These are phyloP conservation scores for Dothistroma septosporum DNA, from an alignment of 2,329 filamentous ascomycete genomes.

Conservation along the genomic window DNA sequence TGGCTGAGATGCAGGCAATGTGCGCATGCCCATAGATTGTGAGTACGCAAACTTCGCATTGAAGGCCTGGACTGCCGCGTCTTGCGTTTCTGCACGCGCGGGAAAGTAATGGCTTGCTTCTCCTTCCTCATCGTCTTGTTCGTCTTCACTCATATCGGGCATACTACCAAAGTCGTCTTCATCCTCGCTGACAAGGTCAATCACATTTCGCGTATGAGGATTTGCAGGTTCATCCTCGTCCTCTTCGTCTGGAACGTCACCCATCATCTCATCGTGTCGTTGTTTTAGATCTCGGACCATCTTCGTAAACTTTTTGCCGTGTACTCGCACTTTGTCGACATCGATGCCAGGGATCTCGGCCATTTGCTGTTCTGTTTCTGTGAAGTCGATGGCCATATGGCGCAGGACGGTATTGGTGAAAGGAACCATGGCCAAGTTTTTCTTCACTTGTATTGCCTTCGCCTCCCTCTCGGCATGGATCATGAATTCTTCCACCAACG, in stretches of 20 bases:
- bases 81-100: neutral
- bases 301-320: slow-evolving; percentile 59
- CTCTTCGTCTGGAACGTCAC: slow-evolving; percentile 38
- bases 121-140: slow-evolving; percentile 33
- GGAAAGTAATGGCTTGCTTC: slow-evolving; percentile 27
- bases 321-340: slow-evolving; percentile 56
- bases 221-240: slow-evolving; percentile 44
- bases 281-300: slow-evolving; percentile 47
- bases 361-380: slow-evolving; percentile 60
- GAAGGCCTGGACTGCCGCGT: slow-evolving; percentile 18
- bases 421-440: slow-evolving; percentile 53
- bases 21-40: slow-evolving; percentile 15
- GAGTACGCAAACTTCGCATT: slow-evolving; percentile 21
- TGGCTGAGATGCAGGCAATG: slow-evolving; percentile 2
- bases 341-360: slow-evolving; percentile 60
- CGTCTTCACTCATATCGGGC: slow-evolving; percentile 30
- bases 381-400: slow-evolving; percentile 69
- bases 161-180: slow-evolving; percentile 43
- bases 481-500: slow-evolving; percentile 63
- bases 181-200: slow-evolving; percentile 45
- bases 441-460: slow-evolving; percentile 58
- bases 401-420: slow-evolving; percentile 68
- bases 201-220: slow-evolving; percentile 49
- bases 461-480: slow-evolving; percentile 57
- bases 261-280: slow-evolving; percentile 40